Base-by-base conservation (phyloP, 2,329 filamentous ascomycete species). In the Fonsecaea pugnacius region DNA sequence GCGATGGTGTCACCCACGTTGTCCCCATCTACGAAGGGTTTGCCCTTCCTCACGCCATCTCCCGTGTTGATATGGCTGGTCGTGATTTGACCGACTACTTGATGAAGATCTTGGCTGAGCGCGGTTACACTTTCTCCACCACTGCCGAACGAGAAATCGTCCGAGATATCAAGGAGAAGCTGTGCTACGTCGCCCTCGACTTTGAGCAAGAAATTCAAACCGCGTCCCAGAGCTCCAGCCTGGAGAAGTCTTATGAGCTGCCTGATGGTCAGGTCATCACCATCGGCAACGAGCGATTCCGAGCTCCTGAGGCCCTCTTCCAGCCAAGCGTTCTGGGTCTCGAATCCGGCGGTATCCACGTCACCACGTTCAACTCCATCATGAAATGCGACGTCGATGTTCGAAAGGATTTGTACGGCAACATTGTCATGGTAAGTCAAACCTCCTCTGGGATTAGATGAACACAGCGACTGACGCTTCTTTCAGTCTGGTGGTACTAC, bases 351-450 rank as follows among this genome's bases (percentile, higher is more conserved):
- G 95, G 95, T 84, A 98, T 99, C 84, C 95, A 98, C 86, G 93
- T 96, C 80, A 98, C 94, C 80, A 98, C 95, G 76, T 98, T 97
- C 91, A 98, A 98, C 91, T 98, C 95, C 77, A 97, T 99, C 90
- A 98, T 98, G 92, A 99, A 99, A 91, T 98, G 95, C 83, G 95
- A 99, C 84, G 93, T 99, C 82, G 95, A 99, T 82, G 95, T 99
- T 84, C 91, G 95, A 87, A 98, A 98, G 90, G 95, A 98, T 83
- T 89, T 99, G 74, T 99, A 99, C 84, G 93, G 93, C 82, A 99
- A 99, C 90, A 98, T 99, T 79, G 95, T 99, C 86, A 98, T 98
- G 95, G 93, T 97, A 89, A 73, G 92, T 85, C 70, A 70, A 68
- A 40, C n/a, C 10, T 21, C 27, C 40, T 3, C 33, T 30, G 27